Conservation (phyloP, 192 early-diverging fungal genomes). For the Phlyctochytrium planicorne region DNA sequence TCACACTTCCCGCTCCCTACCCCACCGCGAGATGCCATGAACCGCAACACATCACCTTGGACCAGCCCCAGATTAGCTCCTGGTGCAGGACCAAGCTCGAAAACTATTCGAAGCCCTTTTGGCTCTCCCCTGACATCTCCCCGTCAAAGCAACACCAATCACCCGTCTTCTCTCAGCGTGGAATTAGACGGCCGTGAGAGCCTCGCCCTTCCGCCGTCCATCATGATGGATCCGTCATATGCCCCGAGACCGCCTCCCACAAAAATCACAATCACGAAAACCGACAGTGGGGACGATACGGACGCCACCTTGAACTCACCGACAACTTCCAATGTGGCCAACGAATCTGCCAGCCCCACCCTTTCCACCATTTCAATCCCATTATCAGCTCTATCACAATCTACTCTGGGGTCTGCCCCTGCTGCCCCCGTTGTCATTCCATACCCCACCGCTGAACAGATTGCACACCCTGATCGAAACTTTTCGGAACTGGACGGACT, state of each 20-base stretch:
- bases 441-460: constrained; percentile 8
- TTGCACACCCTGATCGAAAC: constrained; percentile 14
- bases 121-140: background rate
- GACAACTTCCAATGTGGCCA: background rate
- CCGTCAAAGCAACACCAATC: background rate
- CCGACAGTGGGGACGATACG: background rate
- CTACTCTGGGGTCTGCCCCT: background rate
- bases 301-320: background rate
- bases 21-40: too few species aligned
- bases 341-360: background rate
- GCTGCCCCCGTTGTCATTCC: background rate
- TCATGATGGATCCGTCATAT: background rate
- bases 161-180: background rate
- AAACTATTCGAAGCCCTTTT: background rate
- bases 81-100: background rate
- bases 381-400: background rate
- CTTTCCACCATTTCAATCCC: background rate
- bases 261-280: background rate
- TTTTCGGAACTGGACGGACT: constrained; percentile 14
- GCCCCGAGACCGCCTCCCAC: background rate
- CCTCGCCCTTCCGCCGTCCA: background rate
- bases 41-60: background rate
- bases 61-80: background rate
- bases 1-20: background rate
- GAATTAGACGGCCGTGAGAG: too few species aligned